A percentile compares a stretch with the other conserved stretches of the same genome.
Evolutionary conservation across 208 protist species (phyloP).

Genomic region (Trypanosoma vivax): DNA sequence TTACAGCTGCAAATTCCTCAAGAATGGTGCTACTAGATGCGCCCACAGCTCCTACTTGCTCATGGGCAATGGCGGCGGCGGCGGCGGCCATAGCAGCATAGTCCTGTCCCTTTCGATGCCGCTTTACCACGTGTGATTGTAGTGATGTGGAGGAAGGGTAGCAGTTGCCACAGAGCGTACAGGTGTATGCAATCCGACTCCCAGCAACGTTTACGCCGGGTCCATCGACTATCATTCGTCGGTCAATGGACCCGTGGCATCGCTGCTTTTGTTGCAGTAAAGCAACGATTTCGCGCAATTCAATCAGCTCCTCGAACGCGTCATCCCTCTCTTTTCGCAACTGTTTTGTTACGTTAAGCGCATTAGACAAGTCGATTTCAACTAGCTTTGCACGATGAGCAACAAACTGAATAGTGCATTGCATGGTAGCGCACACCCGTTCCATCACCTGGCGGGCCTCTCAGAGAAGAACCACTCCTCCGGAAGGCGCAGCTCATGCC

Average conservation of each 20-base stretch:
- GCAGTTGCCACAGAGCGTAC: slow-evolving; percentile 52
- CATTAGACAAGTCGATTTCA: slow-evolving; percentile 1
- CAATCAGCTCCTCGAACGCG: slow-evolving; percentile 61
- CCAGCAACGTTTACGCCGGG: not conserved
- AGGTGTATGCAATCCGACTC: slow-evolving; percentile 8
- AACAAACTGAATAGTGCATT: slow-evolving; percentile 79
- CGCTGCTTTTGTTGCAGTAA: slow-evolving; percentile 7
- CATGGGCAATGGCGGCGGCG: slow-evolving; percentile 11
- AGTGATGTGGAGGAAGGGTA: slow-evolving; percentile 56
- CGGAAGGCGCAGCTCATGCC: slow-evolving; percentile 42
- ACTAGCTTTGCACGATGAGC: slow-evolving; percentile 16
- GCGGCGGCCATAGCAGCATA: slow-evolving; percentile 32
- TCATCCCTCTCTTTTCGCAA: slow-evolving; percentile 34
- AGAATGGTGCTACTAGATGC: not conserved
- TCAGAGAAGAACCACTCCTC: slow-evolving; percentile 62
- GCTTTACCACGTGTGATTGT: slow-evolving; percentile 64
- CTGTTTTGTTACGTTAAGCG: slow-evolving; percentile 18
- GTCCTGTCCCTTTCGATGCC: slow-evolving; percentile 33
- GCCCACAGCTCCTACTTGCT: not conserved
- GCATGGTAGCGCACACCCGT: slow-evolving; percentile 44
- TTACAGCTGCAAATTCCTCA: slow-evolving; percentile 10
- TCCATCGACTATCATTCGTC: not conserved
- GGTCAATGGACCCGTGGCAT: not conserved
- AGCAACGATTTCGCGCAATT: slow-evolving; percentile 35
- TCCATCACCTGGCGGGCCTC: slow-evolving; percentile 21